Evolutionary conservation across 2,329 filamentous ascomycete genomes (phyloP), one percentile per base, ranked within the genome.

Genomic region (Akanthomyces lecanii): DNA sequence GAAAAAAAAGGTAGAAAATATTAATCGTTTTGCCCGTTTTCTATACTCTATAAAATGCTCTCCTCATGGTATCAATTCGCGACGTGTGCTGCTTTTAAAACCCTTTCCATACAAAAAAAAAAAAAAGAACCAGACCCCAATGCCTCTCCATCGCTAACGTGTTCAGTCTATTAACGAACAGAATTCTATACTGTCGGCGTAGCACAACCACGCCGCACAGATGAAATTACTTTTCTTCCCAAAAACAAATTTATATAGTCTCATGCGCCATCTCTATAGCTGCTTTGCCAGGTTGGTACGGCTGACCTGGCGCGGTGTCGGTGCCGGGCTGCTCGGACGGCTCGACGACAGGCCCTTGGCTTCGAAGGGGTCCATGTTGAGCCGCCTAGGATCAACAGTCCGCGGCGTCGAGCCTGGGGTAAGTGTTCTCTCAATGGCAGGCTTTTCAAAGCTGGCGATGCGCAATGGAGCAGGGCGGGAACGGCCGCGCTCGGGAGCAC

Each of bases 371-470:
- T 81, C 76, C 16, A 77, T 69, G 38, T 69, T 74, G 59, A 78
- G 66, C 44, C 73, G 73, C 44, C 70, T 70, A 3, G 70, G 62
- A 14, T 77, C 73, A 14, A 73, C 60, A 16, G 70, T 65, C 7
- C 70, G 72, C 3, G 77, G 75, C 0, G 69, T 70, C 51, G 65
- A 66, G 2, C 70, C 63, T 1, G 77, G 75, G 0, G 81, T 82
- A n/a, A 74, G 71, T 38, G 71, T 67, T 16, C 71, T 75, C 62
- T 85, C 85, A 47, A 87, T 82, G 14, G 82, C 81, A 2, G 86
- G 85, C 76, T 96, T 95, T 73, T 97, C 92, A 71, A 89, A 92
- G 66, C 80, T 85, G 53, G 88, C 88, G 65, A 93, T 87, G 66
- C 78, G 84, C 69, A 91, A 86, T 0, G 89, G 85, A 0, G 85